phyloP scores from a whole-genome alignment of 495 filamentous ascomycete species.

The Penicillium fimorum region DNA sequence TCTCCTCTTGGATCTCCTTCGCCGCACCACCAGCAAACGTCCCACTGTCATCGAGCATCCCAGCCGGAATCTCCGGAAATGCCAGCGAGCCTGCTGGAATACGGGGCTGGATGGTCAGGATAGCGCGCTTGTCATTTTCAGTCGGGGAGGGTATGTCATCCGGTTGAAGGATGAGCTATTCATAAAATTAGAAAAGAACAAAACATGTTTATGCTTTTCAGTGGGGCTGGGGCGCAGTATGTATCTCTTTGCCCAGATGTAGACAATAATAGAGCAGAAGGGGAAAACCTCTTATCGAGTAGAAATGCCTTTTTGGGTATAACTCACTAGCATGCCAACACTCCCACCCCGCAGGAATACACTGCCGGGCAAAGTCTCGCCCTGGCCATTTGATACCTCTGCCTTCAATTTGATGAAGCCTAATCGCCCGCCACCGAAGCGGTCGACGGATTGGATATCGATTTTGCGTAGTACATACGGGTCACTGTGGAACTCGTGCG shows the following conservation, averaged over 20 bases:
- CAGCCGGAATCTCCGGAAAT: constrained; percentile 80
- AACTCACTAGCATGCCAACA: constrained; percentile 73
- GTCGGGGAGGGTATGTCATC: constrained; percentile 52
- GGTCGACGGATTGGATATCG: constrained; percentile 71
- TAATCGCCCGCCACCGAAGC: constrained; percentile 60
- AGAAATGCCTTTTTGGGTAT: neutral
- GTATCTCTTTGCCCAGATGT: neutral
- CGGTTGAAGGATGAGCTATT: constrained; percentile 64
- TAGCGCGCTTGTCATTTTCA: constrained; percentile 59
- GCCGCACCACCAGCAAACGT: constrained; percentile 76
- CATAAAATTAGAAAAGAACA: neutral
- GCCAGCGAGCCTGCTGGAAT: constrained; percentile 73
- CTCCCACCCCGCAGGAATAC: constrained; percentile 79
- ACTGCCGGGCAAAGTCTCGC: constrained; percentile 69
- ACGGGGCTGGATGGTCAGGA: constrained; percentile 82
- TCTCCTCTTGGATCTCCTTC: constrained; percentile 80
- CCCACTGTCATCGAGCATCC: constrained; percentile 81
- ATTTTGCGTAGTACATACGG: constrained; percentile 72
- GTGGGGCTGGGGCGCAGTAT: neutral
- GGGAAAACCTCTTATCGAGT: neutral
- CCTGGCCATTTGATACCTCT: constrained; percentile 58
- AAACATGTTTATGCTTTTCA: neutral
- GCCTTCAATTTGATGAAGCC: constrained; percentile 80
- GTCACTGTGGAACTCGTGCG: constrained; percentile 67
- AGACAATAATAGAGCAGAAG: neutral